Evolutionary conservation across 106 monocot species (phyloP).

Genomic region (Vanilla planifolia): DNA sequence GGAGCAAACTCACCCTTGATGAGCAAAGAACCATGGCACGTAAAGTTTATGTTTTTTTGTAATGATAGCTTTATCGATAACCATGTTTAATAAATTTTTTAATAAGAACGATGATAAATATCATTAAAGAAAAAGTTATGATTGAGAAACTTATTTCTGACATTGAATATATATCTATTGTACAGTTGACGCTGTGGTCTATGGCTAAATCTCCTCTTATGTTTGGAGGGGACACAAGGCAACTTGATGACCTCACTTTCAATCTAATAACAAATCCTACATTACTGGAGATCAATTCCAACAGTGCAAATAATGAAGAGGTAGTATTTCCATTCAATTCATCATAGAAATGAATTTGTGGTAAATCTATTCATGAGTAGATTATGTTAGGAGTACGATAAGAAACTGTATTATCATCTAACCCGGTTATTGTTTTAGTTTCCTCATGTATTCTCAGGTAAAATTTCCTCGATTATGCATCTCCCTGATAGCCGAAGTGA

Average conservation of each 20-base stretch:
- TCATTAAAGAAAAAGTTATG: too few species aligned
- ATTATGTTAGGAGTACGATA: background rate
- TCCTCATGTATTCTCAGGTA: conserved; percentile 22
- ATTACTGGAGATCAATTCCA: conserved; percentile 72
- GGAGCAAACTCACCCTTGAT: conserved; percentile 63
- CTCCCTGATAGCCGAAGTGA: conserved; percentile 9
- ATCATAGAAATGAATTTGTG: background rate
- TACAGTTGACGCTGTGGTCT: conserved; percentile 90
- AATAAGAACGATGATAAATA: too few species aligned
- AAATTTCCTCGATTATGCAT: conserved; percentile 9
- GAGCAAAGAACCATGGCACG: conserved; percentile 81
- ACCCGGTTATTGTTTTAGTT: conserved; percentile 32
- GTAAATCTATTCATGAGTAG: background rate
- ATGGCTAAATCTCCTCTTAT: conserved; percentile 96
- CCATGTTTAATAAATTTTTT: background rate
- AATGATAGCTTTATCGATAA: background rate
- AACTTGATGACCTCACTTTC: conserved; percentile 45
- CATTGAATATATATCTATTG: conserved; percentile 1
- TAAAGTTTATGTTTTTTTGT: background rate
- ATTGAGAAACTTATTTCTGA: too few species aligned
- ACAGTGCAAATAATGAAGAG: conserved; percentile 79
- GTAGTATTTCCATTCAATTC: conserved; percentile 18
- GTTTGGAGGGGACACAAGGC: conserved; percentile 89
- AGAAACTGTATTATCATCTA: conserved; percentile 1
- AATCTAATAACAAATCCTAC: conserved; percentile 75